Base-by-base conservation (phyloP, 208 protist species). In the Trypanosomatidae sp. region DNA sequence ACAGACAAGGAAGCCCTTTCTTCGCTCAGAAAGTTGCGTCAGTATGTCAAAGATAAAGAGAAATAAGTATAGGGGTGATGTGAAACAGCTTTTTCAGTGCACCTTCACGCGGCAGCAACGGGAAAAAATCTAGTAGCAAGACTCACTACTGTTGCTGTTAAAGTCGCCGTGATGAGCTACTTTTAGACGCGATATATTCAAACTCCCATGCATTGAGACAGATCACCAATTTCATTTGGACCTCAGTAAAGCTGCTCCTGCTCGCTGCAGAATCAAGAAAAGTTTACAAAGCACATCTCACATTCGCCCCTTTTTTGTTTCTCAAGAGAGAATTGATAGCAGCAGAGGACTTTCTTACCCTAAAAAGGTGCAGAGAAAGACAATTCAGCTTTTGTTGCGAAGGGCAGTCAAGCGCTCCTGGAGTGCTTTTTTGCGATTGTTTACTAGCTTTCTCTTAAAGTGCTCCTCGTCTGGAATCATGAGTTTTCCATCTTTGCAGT, bases 381-480 rank as follows among this genome's bases (percentile, higher is more conserved):
- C 0, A 41, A 1, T 15, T 69, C 49, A 69, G 25, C 19, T 58
- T 41, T 69, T 69, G 17, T 19, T 8, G 4, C 76, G 69, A 28
- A 82, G 17, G 0, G 65, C 55, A 36, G 62, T 77, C 46, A 88
- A 56, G 41, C 82, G 80, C 22, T 80, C 74, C 55, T 86, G 80
- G 39, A 93, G 65, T 47, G 30, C 47, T 62, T 80, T 73, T 60
- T 91, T 88, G 22, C 80, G 62, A 52, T 80, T 72, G 33, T 81
- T 50, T 22, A 91, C 53, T 13, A 81, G 47, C 13, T 80, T 25
- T 19, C 70, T 77, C 74, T 81, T 86, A 39, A 88, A 89, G 7
- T 86, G 52, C 8, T 85, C 77, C 70, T 94, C 90, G 33, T 75
- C 74, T 41, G 87, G 90, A 46, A 92, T 50, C 33, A 46, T 46